Evolutionary conservation across 176 grass and related monocot genomes (phyloP), one percentile per base, ranked within the genome.

Genomic region (Oryza glaberrima): DNA sequence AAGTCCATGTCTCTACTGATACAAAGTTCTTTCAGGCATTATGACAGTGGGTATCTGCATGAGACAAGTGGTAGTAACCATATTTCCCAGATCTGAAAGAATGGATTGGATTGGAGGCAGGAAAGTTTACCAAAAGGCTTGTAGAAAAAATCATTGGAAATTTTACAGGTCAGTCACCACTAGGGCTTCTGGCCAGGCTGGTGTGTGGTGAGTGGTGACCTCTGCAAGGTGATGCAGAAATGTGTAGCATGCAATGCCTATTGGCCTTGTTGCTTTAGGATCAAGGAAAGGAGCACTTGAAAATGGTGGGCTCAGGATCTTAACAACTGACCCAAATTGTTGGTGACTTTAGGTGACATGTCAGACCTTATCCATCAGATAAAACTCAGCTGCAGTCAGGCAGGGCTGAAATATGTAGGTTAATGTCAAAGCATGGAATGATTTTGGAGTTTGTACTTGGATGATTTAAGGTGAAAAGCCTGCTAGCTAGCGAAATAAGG

Each of bases 211-310:
- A 26, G 28, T 74, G 72, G 47, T 75, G 28, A 26, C 19, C 63
- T 70, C 17, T 76, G 38, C 79, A 87, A 90, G 75, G 38, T 79
- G 79, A 82, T 83, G 69, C 79, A 35, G 44, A 65, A 28, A 51
- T 82, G 44, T 48, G 87, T 43, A 41, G 67, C 64, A 90, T 86
- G 79, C 48, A 48, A 63, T 77, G 65, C 32, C 32, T 85, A 10
- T 43, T 69, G 75, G 84, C 54, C 83, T 90, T 87, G 80, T 90
- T 87, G 80, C 84, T 83, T 87, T 87, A 35, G 76, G 64, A 80
- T 83, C 75, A 90, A 87, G 89, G 80, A 83, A 84, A 82, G 60
- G 72, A 60, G 79, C 84, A 82, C 83, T 90, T 83, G 84, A 83
- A 83, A 90, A 75, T 84, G 80, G 76, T 87, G 76, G 89, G 84